Conservation (phyloP, 768 basidiomycete species). For the Daedaleopsis sinensis region DNA sequence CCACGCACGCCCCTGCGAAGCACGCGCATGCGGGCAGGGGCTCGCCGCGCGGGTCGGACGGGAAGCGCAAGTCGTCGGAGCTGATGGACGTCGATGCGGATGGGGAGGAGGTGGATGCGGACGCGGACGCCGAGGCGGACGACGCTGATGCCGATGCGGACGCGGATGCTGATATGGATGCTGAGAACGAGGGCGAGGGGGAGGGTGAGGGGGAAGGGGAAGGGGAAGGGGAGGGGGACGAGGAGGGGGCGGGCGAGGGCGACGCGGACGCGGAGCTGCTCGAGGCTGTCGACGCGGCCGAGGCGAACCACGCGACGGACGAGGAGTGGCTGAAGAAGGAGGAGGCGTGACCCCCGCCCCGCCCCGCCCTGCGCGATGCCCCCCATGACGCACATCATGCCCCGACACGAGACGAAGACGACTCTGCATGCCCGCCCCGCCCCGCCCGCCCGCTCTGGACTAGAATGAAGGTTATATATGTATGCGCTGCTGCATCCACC, state of each 20-base stretch:
- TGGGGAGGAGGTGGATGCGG: constrained; percentile 18
- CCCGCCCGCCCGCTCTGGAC: no score
- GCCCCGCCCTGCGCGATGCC: no score
- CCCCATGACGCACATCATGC: no score
- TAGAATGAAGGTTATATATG: no score
- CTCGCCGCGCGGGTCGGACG: constrained; percentile 21
- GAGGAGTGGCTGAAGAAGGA: constrained; percentile 34
- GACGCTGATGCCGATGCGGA: constrained; percentile 29
- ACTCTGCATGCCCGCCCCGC: no score
- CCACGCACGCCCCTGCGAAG: background rate
- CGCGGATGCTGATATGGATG: constrained; percentile 39
- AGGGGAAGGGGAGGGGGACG: constrained; percentile 34
- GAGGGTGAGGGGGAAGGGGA: constrained; percentile 37
- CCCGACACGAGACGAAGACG: no score
- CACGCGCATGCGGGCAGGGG: background rate
- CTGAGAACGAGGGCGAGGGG: constrained; percentile 9
- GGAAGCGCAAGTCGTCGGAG: constrained; percentile 14
- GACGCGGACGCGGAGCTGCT: constrained; percentile 39
- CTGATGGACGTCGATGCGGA: constrained; percentile 20
- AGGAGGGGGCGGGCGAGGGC: constrained; percentile 32
- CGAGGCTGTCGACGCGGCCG: constrained; percentile 44
- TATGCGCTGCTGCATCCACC: no score
- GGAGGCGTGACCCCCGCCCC: constrained; percentile 22
- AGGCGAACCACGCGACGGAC: constrained; percentile 32
- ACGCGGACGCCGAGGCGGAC: background rate